Conservation (phyloP, 768 basidiomycete species). For the Mycena maculata region DNA sequence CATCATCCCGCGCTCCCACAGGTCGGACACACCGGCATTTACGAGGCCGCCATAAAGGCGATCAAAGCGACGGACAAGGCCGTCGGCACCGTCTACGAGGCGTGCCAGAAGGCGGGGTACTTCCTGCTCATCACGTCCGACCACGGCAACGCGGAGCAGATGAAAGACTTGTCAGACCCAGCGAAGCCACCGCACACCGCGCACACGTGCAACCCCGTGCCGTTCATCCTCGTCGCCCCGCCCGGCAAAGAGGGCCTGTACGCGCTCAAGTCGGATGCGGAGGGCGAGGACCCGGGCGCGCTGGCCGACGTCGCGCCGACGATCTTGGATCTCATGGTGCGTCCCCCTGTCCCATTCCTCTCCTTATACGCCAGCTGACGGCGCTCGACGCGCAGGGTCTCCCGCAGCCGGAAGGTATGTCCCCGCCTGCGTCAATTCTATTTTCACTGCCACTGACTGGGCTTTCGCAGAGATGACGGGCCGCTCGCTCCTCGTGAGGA, state of each 20-base stretch:
- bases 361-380: too few species aligned
- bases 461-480: too few species aligned
- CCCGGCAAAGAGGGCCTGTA: conserved; percentile 69
- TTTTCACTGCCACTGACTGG: too few species aligned
- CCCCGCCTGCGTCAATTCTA: too few species aligned
- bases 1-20: conserved; percentile 41
- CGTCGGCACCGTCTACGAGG: conserved; percentile 87
- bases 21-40: conserved; percentile 94
- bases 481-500: too few species aligned
- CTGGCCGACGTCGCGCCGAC: conserved; percentile 94
- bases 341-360: too few species aligned
- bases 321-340: conserved; percentile 77
- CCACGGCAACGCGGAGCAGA: conserved; percentile 97
- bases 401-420: too few species aligned
- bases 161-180: conserved; percentile 86
- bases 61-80: conserved; percentile 91
- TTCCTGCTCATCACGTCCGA: conserved; percentile 91
- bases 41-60: conserved; percentile 90
- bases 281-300: conserved; percentile 76
- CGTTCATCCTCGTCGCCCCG: conserved; percentile 80
- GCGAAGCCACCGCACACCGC: conserved; percentile 91
- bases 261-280: conserved; percentile 63
- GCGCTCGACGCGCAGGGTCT: too few species aligned
- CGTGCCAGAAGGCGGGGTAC: conserved; percentile 88
- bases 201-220: conserved; percentile 91